These are phyloP conservation scores for Potentilla sterilis DNA, from an alignment of 306 rosid species.

Conservation along the genomic window DNA sequence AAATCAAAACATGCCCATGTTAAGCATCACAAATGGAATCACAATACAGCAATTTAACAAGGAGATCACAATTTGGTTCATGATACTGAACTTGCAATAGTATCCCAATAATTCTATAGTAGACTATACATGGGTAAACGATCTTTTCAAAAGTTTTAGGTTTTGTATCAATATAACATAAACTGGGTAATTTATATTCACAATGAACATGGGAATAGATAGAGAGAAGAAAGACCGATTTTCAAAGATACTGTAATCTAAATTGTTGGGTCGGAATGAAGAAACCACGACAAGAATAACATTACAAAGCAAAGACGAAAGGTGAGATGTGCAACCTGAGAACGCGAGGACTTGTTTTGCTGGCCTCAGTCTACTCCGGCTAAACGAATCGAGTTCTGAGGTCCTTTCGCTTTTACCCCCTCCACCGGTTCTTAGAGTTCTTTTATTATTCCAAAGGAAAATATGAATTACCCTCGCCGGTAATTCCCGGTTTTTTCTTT, in stretches of 20 bases:
- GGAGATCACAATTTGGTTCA: background rate
- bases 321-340: slow-evolving; percentile 8
- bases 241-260: background rate
- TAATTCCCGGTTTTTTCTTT: no score
- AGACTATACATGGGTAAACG: background rate
- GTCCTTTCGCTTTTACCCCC: background rate
- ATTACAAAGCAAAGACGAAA: background rate
- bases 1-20: background rate
- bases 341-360: background rate
- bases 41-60: slow-evolving; percentile 1
- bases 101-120: background rate
- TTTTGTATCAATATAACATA: no score
- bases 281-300: no score
- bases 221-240: background rate
- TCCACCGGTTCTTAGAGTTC: background rate
- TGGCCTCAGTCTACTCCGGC: background rate
- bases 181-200: background rate
- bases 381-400: background rate
- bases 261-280: background rate
- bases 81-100: slow-evolving; percentile 1
- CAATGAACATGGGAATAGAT: no score
- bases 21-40: background rate
- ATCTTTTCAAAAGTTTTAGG: background rate
- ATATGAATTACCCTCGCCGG: no score
- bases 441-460: no score